Evolutionary conservation across 768 basidiomycete species (phyloP), one percentile per base, ranked within the genome.

Genomic region (Lactarius deliciosus): DNA sequence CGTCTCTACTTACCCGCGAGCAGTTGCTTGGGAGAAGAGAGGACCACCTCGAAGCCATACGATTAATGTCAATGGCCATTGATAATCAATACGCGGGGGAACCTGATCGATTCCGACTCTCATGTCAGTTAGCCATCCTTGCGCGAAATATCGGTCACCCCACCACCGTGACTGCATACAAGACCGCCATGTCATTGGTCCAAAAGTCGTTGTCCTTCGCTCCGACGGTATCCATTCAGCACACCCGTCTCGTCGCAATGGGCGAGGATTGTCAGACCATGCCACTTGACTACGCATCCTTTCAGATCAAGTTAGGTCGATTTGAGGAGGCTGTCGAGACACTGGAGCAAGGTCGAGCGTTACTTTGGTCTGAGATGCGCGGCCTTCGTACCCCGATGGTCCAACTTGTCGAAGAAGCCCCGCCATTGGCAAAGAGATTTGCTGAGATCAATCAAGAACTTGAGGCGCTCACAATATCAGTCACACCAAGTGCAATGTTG

Each of bases 291-390:
- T 61, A 61, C 2, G 60, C 64, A 15, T 61, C 64, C n/a, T 65
- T 56, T 57, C 60, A 45, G 34, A 61, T 61, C 5, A 18, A 30
- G 22, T 45, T 15, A 16, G 64, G 20, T 28, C 54, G 47, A n/a
- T 30, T 65, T 8, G 64, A 65, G 36, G 40, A 36, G 43, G 64
- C 64, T 5, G 18, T 61, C 15, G 64, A 61, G 53, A 56, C 59
- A n/a, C 50, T 65, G n/a, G 64, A 65, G 25, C 50, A 38, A 56
- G 64, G 64, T 10, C 34, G 38, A 38, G 22, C 25, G 5, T 22
- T 61, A 25, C 40, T 65, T 10, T 65, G 60, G 64, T 61, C 60
- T 1, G 64, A 61, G 41, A 45, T 65, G 25, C 53, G 53, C 38
- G 43, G 60, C 43, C 54, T 65, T 5, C 53, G 53, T 41, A 45